These are phyloP conservation scores for Silene noctiflora DNA, from an alignment of 179 eudicot species.

Conservation along the genomic window DNA sequence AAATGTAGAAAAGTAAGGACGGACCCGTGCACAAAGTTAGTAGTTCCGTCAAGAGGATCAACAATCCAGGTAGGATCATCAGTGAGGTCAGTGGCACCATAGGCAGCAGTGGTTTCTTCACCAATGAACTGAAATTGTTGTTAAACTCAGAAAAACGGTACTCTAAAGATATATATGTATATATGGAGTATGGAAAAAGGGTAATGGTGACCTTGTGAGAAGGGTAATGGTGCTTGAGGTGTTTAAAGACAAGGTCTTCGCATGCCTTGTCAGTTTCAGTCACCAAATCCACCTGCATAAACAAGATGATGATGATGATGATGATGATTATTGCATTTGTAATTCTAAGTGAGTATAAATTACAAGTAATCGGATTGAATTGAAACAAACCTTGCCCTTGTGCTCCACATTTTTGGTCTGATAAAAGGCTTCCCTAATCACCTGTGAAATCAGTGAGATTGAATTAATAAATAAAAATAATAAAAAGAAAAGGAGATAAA, in stretches of 20 bases:
- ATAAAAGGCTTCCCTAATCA: slow-evolving; percentile 70
- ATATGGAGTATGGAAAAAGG: slow-evolving; percentile 23
- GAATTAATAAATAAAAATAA: background rate
- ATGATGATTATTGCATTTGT: no score
- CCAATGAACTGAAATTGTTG: slow-evolving; percentile 66
- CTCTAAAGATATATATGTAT: no score
- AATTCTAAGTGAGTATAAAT: no score
- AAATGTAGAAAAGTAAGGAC: background rate
- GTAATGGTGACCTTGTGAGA: slow-evolving; percentile 61
- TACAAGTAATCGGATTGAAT: no score
- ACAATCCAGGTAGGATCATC: slow-evolving; percentile 98
- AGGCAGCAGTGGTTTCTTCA: slow-evolving; percentile 91
- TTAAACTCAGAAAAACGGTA: background rate
- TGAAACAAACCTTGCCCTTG: slow-evolving; percentile 62
- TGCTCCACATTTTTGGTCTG: slow-evolving; percentile 83
- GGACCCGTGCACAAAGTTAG: slow-evolving; percentile 94
- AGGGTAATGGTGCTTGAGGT: slow-evolving; percentile 73
- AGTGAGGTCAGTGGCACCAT: slow-evolving; percentile 73
- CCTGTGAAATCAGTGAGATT: slow-evolving; percentile 34
- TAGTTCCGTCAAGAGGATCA: slow-evolving; percentile 96
- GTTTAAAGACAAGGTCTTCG: slow-evolving; percentile 81
- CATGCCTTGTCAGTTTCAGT: slow-evolving; percentile 95
- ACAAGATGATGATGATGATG: no score
- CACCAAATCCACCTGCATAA: slow-evolving; percentile 82
- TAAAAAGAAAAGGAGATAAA: background rate